phyloP scores from a whole-genome alignment of 2,329 filamentous ascomycete species.

The Penicillium occitanis region DNA sequence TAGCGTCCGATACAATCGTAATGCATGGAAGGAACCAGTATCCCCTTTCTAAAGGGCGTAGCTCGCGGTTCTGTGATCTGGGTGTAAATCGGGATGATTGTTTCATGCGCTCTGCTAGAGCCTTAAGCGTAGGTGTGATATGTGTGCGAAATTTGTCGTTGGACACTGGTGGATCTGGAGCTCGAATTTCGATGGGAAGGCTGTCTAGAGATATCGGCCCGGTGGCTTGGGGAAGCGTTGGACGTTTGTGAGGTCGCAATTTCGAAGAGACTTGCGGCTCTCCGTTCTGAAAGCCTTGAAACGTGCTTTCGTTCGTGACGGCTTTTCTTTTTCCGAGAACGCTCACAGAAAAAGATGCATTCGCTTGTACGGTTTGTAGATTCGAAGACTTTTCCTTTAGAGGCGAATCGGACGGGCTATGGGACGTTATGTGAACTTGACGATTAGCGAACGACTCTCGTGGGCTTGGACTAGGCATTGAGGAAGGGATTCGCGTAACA shows the following conservation, averaged over 20 bases:
- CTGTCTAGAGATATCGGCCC: slow-evolving; percentile 19
- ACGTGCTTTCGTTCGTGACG: neutral
- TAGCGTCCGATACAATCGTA: slow-evolving; percentile 23
- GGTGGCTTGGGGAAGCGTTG: slow-evolving; percentile 14
- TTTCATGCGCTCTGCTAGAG: slow-evolving; percentile 56
- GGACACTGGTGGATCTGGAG: slow-evolving; percentile 56
- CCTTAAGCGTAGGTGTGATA: slow-evolving; percentile 56
- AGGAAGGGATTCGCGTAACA: slow-evolving; percentile 21
- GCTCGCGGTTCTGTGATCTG: slow-evolving; percentile 46
- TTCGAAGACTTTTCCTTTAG: neutral
- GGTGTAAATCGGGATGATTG: slow-evolving; percentile 58
- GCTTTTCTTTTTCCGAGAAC: slow-evolving; percentile 16
- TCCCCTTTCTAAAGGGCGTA: slow-evolving; percentile 68
- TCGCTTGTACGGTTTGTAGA: neutral
- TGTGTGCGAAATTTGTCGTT: slow-evolving; percentile 51
- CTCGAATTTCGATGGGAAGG: slow-evolving; percentile 48
- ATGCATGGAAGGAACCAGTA: slow-evolving; percentile 65
- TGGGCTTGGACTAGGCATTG: slow-evolving; percentile 20
- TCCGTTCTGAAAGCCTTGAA: neutral
- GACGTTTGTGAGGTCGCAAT: neutral
- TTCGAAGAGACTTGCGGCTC: neutral
- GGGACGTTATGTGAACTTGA: neutral
- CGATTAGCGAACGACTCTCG: neutral
- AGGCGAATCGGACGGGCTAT: neutral
- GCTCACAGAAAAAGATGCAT: neutral